A percentile compares a stretch with the other conserved stretches of the same genome.
Conservation (phyloP, 805 yeast genomes). For the Candida tallmaniae region DNA sequence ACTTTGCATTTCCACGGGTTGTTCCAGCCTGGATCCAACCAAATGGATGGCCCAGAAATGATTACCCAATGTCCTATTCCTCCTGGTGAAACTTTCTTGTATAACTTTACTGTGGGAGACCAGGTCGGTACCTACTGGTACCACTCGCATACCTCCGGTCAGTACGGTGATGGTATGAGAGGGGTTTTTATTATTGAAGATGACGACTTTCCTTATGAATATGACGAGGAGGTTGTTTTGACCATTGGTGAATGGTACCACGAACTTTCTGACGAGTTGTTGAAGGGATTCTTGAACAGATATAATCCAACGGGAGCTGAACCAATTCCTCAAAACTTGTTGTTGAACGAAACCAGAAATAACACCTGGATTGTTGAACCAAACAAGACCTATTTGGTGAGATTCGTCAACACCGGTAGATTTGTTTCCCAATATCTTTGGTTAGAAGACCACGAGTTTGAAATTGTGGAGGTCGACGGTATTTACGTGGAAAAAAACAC, state of each 20-base stretch:
- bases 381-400: slow-evolving; percentile 57
- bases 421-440: slow-evolving; percentile 60
- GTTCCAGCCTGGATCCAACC: slow-evolving; percentile 69
- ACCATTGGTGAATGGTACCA: slow-evolving; percentile 66
- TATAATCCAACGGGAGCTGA: slow-evolving; percentile 85
- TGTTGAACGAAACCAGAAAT: slow-evolving; percentile 63
- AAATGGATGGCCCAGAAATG: slow-evolving; percentile 90
- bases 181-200: slow-evolving; percentile 72
- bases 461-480: slow-evolving; percentile 42
- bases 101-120: slow-evolving; percentile 81
- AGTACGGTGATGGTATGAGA: slow-evolving; percentile 92
- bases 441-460: slow-evolving; percentile 39
- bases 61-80: slow-evolving; percentile 89
- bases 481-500: slow-evolving; percentile 55
- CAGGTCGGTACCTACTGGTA: slow-evolving; percentile 96
- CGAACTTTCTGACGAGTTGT: slow-evolving; percentile 42
- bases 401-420: slow-evolving; percentile 64
- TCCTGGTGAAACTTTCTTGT: slow-evolving; percentile 68
- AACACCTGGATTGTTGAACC: slow-evolving; percentile 52
- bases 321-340: slow-evolving; percentile 65
- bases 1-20: slow-evolving; percentile 92
- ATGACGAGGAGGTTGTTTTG: slow-evolving; percentile 58
- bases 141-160: slow-evolving; percentile 88
- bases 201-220: slow-evolving; percentile 52
- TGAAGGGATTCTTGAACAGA: slow-evolving; percentile 48